A percentile compares a stretch with the other conserved stretches of the same genome.
phyloP scores from a whole-genome alignment of 1,139 yeast species.

The Sugiyamaella pinicola region DNA sequence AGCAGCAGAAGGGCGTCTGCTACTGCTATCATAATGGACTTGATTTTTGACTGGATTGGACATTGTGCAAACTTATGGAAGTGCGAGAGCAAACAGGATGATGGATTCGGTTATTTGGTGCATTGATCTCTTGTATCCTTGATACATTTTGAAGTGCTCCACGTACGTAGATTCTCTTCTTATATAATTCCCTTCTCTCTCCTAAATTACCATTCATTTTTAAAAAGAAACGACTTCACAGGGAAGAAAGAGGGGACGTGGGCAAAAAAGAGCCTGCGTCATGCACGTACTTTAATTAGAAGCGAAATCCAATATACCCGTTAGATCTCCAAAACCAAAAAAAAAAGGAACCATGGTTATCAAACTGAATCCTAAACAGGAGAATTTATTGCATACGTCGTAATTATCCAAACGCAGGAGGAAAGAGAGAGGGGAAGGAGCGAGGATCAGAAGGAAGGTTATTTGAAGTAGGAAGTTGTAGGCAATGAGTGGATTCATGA shows the following conservation, averaged over 20 bases:
- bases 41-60: neutral
- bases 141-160: too few species aligned
- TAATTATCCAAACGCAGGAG: too few species aligned
- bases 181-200: neutral
- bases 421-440: neutral
- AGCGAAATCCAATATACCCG: neutral
- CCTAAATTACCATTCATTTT: neutral
- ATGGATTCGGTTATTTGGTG: neutral
- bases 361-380: neutral
- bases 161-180: neutral
- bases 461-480: too few species aligned
- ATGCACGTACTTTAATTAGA: neutral
- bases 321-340: neutral
- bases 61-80: neutral
- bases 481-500: too few species aligned
- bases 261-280: neutral
- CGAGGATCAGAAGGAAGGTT: neutral
- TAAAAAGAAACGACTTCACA: neutral
- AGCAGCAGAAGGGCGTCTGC: neutral
- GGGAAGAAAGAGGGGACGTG: neutral
- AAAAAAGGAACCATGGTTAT: neutral
- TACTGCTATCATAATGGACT: neutral
- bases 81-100: neutral
- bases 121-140: neutral
- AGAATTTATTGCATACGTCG: neutral